phyloP scores from a whole-genome alignment of 305 asterid species.

The Plantago coronopus region DNA sequence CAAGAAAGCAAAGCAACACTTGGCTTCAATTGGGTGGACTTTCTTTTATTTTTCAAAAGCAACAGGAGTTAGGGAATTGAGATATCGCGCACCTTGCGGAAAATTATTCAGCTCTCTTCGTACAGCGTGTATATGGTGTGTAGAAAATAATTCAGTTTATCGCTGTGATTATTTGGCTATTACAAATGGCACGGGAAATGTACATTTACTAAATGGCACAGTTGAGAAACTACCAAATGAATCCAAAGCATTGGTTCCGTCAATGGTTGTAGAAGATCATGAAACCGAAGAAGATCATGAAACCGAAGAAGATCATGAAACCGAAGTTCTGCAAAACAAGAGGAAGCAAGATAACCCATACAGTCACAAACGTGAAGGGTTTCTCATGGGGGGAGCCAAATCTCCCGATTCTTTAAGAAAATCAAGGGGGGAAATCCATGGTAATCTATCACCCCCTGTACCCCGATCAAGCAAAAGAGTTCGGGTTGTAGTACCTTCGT shows the following conservation, averaged over 20 bases:
- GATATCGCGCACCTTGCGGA: constrained; percentile 54
- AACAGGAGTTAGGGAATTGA: constrained; percentile 27
- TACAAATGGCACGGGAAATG: constrained; percentile 13
- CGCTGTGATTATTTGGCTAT: constrained; percentile 14
- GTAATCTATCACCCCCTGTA: constrained; percentile 30
- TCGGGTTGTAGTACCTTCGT: constrained; percentile 37
- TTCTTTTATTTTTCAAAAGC: constrained; percentile 21
- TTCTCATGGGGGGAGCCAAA: constrained; percentile 35
- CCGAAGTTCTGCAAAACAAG: constrained; percentile 29
- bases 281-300: constrained; percentile 22
- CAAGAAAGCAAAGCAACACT: constrained; percentile 56
- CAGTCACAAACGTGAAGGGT: constrained; percentile 22
- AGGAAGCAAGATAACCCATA: constrained; percentile 21
- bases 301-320: constrained; percentile 25
- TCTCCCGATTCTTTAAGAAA: constrained; percentile 21
- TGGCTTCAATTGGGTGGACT: constrained; percentile 58
- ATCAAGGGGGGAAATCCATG: constrained; percentile 27
- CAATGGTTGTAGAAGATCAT: constrained; percentile 24
- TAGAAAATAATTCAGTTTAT: constrained; percentile 20
- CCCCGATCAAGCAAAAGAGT: constrained; percentile 51
- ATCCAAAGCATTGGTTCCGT: constrained; percentile 25
- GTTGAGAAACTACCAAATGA: constrained; percentile 19
- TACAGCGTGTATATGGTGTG: constrained; percentile 47
- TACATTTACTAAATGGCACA: constrained; percentile 14
- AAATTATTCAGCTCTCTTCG: constrained; percentile 41